Percentiles rank a stretch among this genome's conserved stretches.
Evolutionary conservation across 495 filamentous ascomycete genomes (phyloP).

Genomic region (Tuber melanosporum): DNA sequence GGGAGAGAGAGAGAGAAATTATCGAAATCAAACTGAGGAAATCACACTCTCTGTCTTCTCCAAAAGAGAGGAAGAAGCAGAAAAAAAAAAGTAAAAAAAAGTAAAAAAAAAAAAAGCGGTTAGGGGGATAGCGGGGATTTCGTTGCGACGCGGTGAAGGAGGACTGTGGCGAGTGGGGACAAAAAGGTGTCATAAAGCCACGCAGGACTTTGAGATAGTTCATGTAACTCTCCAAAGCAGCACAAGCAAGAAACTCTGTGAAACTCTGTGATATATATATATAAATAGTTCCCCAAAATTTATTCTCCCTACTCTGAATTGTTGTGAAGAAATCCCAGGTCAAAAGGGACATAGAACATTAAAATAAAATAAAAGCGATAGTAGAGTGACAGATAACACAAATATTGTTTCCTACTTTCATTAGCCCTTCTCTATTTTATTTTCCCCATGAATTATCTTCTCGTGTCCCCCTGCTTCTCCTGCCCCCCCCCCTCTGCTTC

Average conservation of each 20-base stretch:
- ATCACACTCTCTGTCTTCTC: too few species aligned
- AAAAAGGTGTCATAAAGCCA: neutral
- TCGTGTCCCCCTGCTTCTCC: neutral
- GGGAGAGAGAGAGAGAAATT: neutral
- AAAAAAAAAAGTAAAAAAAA: neutral
- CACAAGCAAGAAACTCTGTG: neutral
- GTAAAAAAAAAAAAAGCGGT: neutral
- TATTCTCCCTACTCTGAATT: neutral
- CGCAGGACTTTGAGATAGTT: neutral
- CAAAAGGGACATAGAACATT: neutral
- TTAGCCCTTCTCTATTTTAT: neutral
- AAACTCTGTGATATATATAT: neutral
- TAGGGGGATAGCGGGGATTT: neutral
- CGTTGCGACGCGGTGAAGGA: neutral
- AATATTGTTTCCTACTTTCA: neutral
- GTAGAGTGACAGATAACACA: neutral
- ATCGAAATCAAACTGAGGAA: neutral
- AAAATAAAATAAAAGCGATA: too few species aligned
- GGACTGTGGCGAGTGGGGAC: neutral
- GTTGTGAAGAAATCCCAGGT: neutral
- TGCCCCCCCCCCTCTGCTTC: neutral
- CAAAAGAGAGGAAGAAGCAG: neutral
- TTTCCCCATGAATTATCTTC: neutral
- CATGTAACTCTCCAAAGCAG: neutral
- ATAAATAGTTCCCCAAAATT: neutral